These are phyloP conservation scores for Liquidambar formosana DNA, from an alignment of 164 flowering plant genomes.

Conservation along the genomic window DNA sequence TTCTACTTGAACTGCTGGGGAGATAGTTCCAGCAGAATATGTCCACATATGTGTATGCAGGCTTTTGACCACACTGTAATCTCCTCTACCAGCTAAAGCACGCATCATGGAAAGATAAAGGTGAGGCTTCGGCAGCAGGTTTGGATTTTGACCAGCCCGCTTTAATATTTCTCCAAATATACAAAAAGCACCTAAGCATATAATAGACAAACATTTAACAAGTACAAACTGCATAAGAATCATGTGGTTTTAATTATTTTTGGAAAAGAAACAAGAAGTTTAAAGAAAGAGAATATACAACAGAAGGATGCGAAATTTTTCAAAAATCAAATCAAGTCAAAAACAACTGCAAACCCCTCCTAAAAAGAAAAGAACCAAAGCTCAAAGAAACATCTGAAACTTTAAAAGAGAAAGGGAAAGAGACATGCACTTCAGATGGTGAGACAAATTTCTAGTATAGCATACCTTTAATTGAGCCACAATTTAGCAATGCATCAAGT, in stretches of 20 bases:
- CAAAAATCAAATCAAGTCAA: too few relatives aligned
- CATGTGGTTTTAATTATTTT: too few relatives aligned
- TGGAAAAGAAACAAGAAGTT: too few relatives aligned
- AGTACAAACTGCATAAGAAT: too few relatives aligned
- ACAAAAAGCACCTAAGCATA: slow-evolving; percentile 57
- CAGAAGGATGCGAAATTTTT: too few relatives aligned
- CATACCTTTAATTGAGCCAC: slow-evolving; percentile 61
- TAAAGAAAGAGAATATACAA: too few relatives aligned
- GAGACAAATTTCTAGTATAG: background rate
- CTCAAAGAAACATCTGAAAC: too few relatives aligned
- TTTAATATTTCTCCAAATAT: slow-evolving; percentile 71
- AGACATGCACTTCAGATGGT: background rate
- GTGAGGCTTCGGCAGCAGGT: slow-evolving; percentile 69
- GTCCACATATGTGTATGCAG: slow-evolving; percentile 57
- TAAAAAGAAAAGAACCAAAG: too few relatives aligned
- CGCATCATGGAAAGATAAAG: slow-evolving; percentile 78
- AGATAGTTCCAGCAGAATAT: slow-evolving; percentile 62
- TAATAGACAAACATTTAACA: background rate
- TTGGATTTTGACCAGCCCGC: slow-evolving; percentile 32
- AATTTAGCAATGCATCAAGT: slow-evolving; percentile 63
- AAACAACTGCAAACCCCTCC: too few relatives aligned
- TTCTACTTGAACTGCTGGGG: slow-evolving; percentile 50
- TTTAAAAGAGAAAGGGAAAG: too few relatives aligned
- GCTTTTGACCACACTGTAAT: slow-evolving; percentile 49
- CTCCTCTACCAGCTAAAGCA: slow-evolving; percentile 58